Percentiles rank a stretch among this genome's conserved stretches.
Conservation (phyloP, 139 green algal species). For the Yamagishiella unicocca region DNA sequence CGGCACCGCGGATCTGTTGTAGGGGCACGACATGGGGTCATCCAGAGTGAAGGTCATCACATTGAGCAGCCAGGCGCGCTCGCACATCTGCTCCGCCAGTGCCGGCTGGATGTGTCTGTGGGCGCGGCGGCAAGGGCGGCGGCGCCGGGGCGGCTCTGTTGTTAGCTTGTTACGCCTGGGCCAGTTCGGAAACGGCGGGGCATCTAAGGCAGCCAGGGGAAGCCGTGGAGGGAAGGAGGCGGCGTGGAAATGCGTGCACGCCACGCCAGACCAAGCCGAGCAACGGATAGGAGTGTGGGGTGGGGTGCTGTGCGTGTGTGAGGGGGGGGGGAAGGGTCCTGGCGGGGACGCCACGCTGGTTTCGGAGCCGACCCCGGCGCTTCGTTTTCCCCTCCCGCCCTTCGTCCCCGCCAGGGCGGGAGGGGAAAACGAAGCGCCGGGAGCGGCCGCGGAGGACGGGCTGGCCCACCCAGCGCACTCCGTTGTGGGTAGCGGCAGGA, state of each 20-base stretch:
- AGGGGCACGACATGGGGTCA: background rate
- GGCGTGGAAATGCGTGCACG: background rate
- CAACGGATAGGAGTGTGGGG: no score
- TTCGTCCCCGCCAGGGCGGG: no score
- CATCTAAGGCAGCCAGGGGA: background rate
- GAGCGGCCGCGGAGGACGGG: no score
- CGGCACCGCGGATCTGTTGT: background rate
- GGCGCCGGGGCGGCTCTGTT: background rate
- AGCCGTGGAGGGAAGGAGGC: background rate
- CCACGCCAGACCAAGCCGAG: no score
- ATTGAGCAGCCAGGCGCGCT: conserved; percentile 28
- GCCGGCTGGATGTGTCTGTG: background rate
- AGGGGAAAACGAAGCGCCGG: no score
- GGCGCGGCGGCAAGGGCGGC: background rate
- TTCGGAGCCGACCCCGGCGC: no score
- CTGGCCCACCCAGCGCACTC: no score
- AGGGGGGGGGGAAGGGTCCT: no score
- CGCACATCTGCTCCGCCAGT: conserved; percentile 3
- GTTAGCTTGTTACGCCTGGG: background rate
- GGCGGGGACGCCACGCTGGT: no score
- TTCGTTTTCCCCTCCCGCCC: no score
- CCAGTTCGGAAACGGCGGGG: background rate
- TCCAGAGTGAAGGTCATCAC: background rate
- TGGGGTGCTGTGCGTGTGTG: no score
- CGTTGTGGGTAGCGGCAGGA: no score